These are phyloP conservation scores for Furculomyces boomerangus DNA, from an alignment of 371 early-diverging fungal species.

Conservation along the genomic window DNA sequence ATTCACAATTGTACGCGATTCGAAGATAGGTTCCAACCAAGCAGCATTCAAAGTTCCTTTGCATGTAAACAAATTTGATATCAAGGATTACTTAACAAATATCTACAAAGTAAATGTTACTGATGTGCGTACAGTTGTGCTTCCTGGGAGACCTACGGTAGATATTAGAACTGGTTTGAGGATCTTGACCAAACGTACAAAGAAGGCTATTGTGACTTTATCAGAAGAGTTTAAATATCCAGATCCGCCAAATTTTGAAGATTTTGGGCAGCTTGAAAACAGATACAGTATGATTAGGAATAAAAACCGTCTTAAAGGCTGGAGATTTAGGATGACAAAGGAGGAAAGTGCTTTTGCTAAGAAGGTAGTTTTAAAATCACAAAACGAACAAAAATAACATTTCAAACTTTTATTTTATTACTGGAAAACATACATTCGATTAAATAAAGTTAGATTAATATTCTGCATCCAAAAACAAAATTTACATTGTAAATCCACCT, in stretches of 20 bases:
- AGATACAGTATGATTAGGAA: slow-evolving; percentile 21
- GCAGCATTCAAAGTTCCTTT: slow-evolving; percentile 85
- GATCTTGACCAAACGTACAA: slow-evolving; percentile 37
- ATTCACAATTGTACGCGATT: slow-evolving; percentile 65
- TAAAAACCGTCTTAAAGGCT: slow-evolving; percentile 48
- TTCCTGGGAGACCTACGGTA: slow-evolving; percentile 30
- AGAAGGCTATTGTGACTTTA: slow-evolving; percentile 85
- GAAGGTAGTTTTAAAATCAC: too few species aligned
- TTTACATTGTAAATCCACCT: slow-evolving; percentile 26
- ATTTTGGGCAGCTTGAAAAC: slow-evolving; percentile 31
- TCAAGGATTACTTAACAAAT: slow-evolving; percentile 66
- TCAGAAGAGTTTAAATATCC: slow-evolving; percentile 71
- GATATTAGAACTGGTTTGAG: slow-evolving; percentile 31
- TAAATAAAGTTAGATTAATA: too few species aligned
- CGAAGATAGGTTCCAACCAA: slow-evolving; percentile 64
- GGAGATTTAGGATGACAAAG: slow-evolving; percentile 14
- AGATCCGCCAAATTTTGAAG: slow-evolving; percentile 34
- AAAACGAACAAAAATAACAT: too few species aligned
- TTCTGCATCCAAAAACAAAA: too few species aligned
- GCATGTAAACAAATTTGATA: slow-evolving; percentile 86
- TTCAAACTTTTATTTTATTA: too few species aligned
- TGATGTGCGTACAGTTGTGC: slow-evolving; percentile 84
- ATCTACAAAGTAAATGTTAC: slow-evolving; percentile 68
- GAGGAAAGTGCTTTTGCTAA: not conserved
- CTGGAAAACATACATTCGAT: too few species aligned